These are phyloP conservation scores for Ceratocystis huliohia DNA, from an alignment of 2,329 filamentous ascomycete species.

Conservation along the genomic window DNA sequence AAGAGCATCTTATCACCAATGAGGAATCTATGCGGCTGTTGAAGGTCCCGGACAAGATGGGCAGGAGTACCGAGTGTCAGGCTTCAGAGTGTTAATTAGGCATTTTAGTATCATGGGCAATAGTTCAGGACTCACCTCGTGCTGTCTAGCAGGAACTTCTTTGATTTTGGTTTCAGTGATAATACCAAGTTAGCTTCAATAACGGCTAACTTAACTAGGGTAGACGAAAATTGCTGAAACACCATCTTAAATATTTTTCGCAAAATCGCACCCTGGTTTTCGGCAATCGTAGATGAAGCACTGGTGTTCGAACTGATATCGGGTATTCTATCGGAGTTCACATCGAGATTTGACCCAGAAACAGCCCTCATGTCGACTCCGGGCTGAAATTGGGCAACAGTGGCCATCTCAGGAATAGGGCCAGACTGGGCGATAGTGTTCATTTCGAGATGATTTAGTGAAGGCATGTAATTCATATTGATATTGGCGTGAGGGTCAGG, in stretches of 20 bases:
- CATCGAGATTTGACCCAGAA: too few relatives aligned
- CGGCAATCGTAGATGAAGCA: too few relatives aligned
- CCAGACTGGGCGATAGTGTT: too few relatives aligned
- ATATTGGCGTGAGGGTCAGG: too few relatives aligned
- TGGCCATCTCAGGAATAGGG: too few relatives aligned
- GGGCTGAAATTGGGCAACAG: too few relatives aligned
- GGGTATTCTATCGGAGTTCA: too few relatives aligned
- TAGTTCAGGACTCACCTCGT: background rate
- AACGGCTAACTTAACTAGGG: slow-evolving; percentile 3
- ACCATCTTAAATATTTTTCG: background rate
- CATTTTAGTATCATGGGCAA: background rate
- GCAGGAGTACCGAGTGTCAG: slow-evolving; percentile 2
- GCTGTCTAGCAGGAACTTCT: background rate
- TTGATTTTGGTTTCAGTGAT: slow-evolving; percentile 7
- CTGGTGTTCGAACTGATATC: too few relatives aligned
- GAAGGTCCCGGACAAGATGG: slow-evolving; percentile 1
- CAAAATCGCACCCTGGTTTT: background rate
- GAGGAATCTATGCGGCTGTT: slow-evolving; percentile 9
- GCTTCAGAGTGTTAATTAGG: background rate
- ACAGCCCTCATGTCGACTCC: too few relatives aligned
- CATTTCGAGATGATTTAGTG: too few relatives aligned
- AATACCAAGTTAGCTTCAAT: slow-evolving; percentile 11
- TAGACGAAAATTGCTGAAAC: slow-evolving; percentile 1
- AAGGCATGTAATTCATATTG: too few relatives aligned
- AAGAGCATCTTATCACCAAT: slow-evolving; percentile 6